A percentile compares a stretch with the other conserved stretches of the same genome.
These are phyloP conservation scores for Diaporthe sp. DNA, from an alignment of 2,329 filamentous ascomycete species.

Conservation along the genomic window DNA sequence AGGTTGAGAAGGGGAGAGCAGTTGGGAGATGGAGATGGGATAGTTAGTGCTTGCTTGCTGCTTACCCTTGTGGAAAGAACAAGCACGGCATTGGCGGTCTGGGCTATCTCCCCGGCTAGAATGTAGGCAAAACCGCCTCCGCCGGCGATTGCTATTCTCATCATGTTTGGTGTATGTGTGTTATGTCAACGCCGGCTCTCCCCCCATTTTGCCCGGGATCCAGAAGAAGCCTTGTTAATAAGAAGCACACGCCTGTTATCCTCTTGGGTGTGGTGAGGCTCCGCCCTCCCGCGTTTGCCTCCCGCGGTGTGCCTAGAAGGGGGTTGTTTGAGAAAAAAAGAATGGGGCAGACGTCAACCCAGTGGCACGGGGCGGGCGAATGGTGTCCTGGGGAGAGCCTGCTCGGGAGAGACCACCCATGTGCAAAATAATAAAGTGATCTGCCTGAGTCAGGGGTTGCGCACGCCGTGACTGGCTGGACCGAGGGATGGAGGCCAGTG, in stretches of 20 bases:
- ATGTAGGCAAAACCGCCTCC: slow-evolving; percentile 59
- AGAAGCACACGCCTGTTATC: background rate
- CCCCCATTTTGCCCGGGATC: slow-evolving; percentile 30
- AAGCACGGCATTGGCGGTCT: slow-evolving; percentile 76
- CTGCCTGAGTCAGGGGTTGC: slow-evolving; percentile 38
- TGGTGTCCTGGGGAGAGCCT: slow-evolving; percentile 30
- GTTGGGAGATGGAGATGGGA: too few relatives aligned
- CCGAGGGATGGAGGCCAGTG: slow-evolving; percentile 18
- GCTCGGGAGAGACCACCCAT: slow-evolving; percentile 28
- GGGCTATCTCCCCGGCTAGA: slow-evolving; percentile 67
- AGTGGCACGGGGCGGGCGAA: slow-evolving; percentile 29
- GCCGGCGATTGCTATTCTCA: slow-evolving; percentile 64
- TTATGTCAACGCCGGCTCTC: slow-evolving; percentile 4
- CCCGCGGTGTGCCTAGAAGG: slow-evolving; percentile 15
- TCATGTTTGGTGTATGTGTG: slow-evolving; percentile 48
- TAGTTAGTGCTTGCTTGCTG: slow-evolving; percentile 56
- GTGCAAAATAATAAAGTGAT: slow-evolving; percentile 26
- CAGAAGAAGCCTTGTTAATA: slow-evolving; percentile 27
- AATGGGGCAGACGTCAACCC: slow-evolving; percentile 17
- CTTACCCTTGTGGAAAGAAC: slow-evolving; percentile 76
- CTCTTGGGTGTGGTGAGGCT: slow-evolving; percentile 14
- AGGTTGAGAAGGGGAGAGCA: background rate
- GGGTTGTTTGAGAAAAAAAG: slow-evolving; percentile 14
- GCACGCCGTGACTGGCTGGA: slow-evolving; percentile 31
- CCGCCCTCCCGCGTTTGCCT: slow-evolving; percentile 26